Percentiles rank a stretch among this genome's conserved stretches.
Evolutionary conservation across 106 monocot species (phyloP).

Genomic region (Triglochin maritima): DNA sequence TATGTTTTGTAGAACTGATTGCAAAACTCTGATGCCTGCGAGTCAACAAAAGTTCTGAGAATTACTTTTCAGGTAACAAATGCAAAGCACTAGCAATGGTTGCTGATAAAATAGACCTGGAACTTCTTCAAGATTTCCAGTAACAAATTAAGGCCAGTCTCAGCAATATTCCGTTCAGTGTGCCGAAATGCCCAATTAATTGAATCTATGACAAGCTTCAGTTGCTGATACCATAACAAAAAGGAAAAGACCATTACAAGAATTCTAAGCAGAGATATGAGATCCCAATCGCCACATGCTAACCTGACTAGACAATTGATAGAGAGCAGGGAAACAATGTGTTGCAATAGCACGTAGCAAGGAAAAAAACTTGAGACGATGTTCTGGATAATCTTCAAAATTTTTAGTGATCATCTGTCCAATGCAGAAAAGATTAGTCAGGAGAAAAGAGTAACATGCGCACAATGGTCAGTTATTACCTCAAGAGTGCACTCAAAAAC

Average conservation of each 20-base stretch:
- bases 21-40: conserved; percentile 71
- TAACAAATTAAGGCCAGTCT: conserved; percentile 89
- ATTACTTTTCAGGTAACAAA: neutral
- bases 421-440: neutral
- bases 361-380: conserved; percentile 92
- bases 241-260: neutral
- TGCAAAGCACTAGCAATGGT: neutral
- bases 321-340: conserved; percentile 84
- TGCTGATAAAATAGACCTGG: conserved; percentile 36
- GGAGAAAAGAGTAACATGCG: neutral
- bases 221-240: conserved; percentile 42
- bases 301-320: conserved; percentile 88
- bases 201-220: conserved; percentile 92
- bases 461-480: conserved; percentile 20
- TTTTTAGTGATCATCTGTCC: conserved; percentile 95
- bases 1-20: conserved; percentile 95
- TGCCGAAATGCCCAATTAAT: conserved; percentile 98
- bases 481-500: conserved; percentile 96
- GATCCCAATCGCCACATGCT: conserved; percentile 5
- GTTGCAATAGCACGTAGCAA: conserved; percentile 85
- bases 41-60: neutral
- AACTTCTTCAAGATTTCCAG: conserved; percentile 89
- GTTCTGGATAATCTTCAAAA: conserved; percentile 99
- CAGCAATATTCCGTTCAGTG: conserved; percentile 98
- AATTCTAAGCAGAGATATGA: neutral